phyloP scores from a whole-genome alignment of 78 protist species.

The Protostelium mycophagum region DNA sequence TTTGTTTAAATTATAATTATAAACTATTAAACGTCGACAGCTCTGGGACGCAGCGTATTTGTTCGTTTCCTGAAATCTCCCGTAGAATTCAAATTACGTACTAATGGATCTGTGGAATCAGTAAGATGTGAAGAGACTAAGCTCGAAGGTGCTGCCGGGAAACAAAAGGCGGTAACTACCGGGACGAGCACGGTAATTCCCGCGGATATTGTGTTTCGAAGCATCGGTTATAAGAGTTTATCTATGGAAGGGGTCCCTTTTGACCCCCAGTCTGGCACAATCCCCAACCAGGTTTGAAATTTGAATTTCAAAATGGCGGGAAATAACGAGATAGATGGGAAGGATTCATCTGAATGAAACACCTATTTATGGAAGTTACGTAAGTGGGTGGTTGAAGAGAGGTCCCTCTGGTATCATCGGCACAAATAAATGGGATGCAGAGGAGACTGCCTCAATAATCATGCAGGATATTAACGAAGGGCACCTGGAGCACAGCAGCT shows the following conservation, averaged over 20 bases:
- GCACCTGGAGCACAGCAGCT: background rate
- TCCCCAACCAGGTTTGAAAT: slow-evolving; percentile 26
- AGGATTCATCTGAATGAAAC: background rate
- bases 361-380: slow-evolving; percentile 26
- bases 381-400: slow-evolving; percentile 58
- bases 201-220: slow-evolving; percentile 18
- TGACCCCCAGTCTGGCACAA: slow-evolving; percentile 20
- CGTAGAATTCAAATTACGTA: slow-evolving; percentile 10
- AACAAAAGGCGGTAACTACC: slow-evolving; percentile 7
- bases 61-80: slow-evolving; percentile 53
- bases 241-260: slow-evolving; percentile 37
- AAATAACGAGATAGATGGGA: background rate
- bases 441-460: slow-evolving; percentile 31
- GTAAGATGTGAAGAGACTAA: slow-evolving; percentile 3
- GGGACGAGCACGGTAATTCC: slow-evolving; percentile 12
- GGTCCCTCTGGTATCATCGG: slow-evolving; percentile 51
- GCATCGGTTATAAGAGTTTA: slow-evolving; percentile 46
- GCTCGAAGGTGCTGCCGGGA: slow-evolving; percentile 1
- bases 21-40: slow-evolving; percentile 4
- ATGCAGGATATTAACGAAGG: slow-evolving; percentile 10
- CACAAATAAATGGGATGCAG: slow-evolving; percentile 10
- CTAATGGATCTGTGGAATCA: background rate
- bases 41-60: background rate
- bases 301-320: slow-evolving; percentile 5
- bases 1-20: slow-evolving; percentile 27